Conservation (phyloP, 2,329 filamentous ascomycete species). For the Escovopsis sp. region DNA sequence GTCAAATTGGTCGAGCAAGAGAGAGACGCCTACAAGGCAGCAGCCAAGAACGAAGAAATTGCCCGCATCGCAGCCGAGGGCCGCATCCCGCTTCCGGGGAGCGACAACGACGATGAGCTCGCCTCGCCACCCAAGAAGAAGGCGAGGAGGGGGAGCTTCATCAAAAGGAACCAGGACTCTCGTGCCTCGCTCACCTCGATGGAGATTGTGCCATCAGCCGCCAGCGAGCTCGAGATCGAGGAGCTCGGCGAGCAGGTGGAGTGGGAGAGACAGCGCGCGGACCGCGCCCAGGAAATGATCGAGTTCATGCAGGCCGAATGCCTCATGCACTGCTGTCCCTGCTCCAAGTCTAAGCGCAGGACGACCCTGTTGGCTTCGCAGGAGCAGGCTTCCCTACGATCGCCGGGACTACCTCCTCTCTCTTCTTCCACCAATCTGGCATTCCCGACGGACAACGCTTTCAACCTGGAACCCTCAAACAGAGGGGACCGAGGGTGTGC, state of each 20-base stretch:
- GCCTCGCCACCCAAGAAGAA: conserved; percentile 45
- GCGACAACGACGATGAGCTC: conserved; percentile 40
- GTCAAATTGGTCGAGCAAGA: conserved; percentile 56
- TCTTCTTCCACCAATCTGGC: too few species aligned
- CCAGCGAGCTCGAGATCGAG: conserved; percentile 43
- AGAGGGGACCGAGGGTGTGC: conserved; percentile 27
- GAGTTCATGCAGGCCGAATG: conserved; percentile 67
- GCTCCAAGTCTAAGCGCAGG: conserved; percentile 25
- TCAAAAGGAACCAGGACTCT: conserved; percentile 16
- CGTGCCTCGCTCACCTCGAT: conserved; percentile 31
- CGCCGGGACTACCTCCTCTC: too few species aligned
- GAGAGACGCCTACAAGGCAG: conserved; percentile 57
- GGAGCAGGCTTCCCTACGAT: conserved; percentile 4
- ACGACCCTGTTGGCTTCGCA: conserved; percentile 7
- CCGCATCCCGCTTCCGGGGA: conserved; percentile 45
- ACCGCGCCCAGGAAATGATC: conserved; percentile 55
- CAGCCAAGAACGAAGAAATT: conserved; percentile 58
- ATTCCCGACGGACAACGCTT: conserved; percentile 4
- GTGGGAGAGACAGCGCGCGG: conserved; percentile 47
- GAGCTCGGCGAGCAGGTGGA: conserved; percentile 36
- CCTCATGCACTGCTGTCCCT: conserved; percentile 50
- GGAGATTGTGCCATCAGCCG: conserved; percentile 38
- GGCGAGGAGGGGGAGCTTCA: conserved; percentile 8
- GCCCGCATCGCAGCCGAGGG: conserved; percentile 58
- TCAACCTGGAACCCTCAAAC: conserved; percentile 17